Conservation (phyloP, 2,329 filamentous ascomycete species). For the Colletotrichum kahawae region DNA sequence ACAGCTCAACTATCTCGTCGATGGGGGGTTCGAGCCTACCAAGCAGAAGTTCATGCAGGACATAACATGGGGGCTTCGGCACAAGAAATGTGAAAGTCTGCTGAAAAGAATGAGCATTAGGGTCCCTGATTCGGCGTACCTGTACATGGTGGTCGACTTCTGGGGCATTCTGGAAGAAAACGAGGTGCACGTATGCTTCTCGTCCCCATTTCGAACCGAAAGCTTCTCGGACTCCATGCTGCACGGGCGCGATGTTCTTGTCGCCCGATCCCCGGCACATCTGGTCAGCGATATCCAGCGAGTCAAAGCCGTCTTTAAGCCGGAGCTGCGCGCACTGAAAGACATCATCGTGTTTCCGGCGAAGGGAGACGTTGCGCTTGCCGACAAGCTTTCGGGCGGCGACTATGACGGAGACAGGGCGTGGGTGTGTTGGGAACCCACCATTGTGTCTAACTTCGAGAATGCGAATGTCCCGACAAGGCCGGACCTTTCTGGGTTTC, state of each 20-base stretch:
- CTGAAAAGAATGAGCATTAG: slow-evolving; percentile 63
- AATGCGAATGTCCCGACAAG: slow-evolving; percentile 58
- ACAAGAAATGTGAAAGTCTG: slow-evolving; percentile 56
- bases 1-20: slow-evolving; percentile 55
- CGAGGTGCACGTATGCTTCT: slow-evolving; percentile 73
- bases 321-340: slow-evolving; percentile 69
- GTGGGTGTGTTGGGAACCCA: slow-evolving; percentile 77
- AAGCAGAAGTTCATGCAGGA: slow-evolving; percentile 54
- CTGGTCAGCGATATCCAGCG: slow-evolving; percentile 75
- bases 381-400: slow-evolving; percentile 75
- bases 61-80: slow-evolving; percentile 50
- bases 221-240: slow-evolving; percentile 59
- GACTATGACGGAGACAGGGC: slow-evolving; percentile 82
- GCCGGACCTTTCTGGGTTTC: slow-evolving; percentile 53
- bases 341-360: slow-evolving; percentile 81
- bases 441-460: slow-evolving; percentile 68
- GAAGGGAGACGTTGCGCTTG: slow-evolving; percentile 65
- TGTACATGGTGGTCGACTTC: slow-evolving; percentile 74
- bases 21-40: slow-evolving; percentile 62
- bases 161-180: slow-evolving; percentile 62
- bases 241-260: slow-evolving; percentile 65
- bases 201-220: slow-evolving; percentile 63
- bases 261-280: slow-evolving; percentile 73
- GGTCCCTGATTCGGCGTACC: slow-evolving; percentile 64
- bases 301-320: slow-evolving; percentile 61